Evolutionary conservation across 306 rosid genomes (phyloP), one percentile per base, ranked within the genome.

Genomic region (Senna tora): DNA sequence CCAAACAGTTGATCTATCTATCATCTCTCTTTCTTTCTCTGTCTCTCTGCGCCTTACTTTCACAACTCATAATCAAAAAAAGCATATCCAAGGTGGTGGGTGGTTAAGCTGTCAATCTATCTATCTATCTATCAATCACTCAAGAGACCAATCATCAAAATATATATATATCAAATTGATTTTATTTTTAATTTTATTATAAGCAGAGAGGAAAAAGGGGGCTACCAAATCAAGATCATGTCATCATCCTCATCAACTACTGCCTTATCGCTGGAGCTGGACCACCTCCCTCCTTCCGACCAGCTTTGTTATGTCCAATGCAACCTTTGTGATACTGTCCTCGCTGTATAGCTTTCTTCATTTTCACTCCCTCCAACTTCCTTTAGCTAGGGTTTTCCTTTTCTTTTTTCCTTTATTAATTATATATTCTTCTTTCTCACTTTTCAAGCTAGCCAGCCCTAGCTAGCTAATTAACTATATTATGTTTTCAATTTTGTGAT

Each of bases 251-350:
- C 46, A 0, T 41, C 65, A 65, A 83, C 85, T 1, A 61, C 95
- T 52, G 60, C 93, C 75, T 72, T 82, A 77, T 80, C 93, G 77
- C 86, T 59, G 88, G 94, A 90, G 39, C 39, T 84, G 88, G 94
- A 90, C 96, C 97, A 88, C 92, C 90, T 84, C 74, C 87, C 93
- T 73, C 82, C 96, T 59, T 77, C 97, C 72, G 98, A 93, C 80
- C 98, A 93, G 85, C 97, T 93, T 80, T 93, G 98, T 79, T 93
- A 93, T 86, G 98, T 90, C 72, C 97, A 93, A 72, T 93, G 98
- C 90, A 93, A 59, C 80, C 87, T 93, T 60, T 93, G 98, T 72
- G 97, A 90, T 89, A 93, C 98, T 54, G 95, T 93, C 75, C 97
- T 93, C 14, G 98, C 98, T 77, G 98, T 93, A 89, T 83, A n/a